phyloP scores from a whole-genome alignment of 257 asterid species.

The Nicotiana knightiana region DNA sequence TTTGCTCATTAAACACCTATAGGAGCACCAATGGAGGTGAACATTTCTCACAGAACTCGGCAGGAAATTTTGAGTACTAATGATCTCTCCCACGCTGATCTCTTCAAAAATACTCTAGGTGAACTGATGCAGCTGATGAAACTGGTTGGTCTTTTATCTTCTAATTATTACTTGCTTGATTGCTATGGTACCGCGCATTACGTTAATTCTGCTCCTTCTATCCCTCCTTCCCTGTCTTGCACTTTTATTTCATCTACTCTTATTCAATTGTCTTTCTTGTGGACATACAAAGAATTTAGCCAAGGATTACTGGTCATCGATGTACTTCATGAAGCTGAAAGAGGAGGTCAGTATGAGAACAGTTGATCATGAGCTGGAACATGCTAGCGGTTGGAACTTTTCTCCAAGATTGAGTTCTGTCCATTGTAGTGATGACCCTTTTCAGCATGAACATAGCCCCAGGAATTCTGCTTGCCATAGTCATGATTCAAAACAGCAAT shows the following conservation, averaged over 20 bases:
- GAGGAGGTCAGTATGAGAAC: constrained; percentile 44
- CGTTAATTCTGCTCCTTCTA: neutral
- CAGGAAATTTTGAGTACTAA: constrained; percentile 59
- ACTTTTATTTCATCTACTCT: neutral
- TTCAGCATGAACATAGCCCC: constrained; percentile 66
- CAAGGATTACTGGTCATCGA: constrained; percentile 70
- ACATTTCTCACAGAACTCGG: constrained; percentile 63
- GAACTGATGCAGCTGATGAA: constrained; percentile 75
- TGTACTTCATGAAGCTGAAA: constrained; percentile 57
- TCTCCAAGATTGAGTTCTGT: constrained; percentile 69
- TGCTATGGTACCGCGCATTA: neutral
- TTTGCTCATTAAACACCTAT: constrained; percentile 6
- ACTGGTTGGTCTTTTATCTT: constrained; percentile 41
- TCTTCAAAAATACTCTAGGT: constrained; percentile 47
- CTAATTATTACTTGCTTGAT: neutral
- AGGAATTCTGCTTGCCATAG: constrained; percentile 31
- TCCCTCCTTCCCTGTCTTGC: neutral
- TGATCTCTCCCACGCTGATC: constrained; percentile 55
- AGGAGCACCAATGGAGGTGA: constrained; percentile 84
- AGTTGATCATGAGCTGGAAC: constrained; percentile 37
- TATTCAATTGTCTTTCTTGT: neutral
- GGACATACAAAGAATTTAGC: constrained; percentile 47
- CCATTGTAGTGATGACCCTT: constrained; percentile 70
- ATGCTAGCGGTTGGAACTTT: constrained; percentile 42
- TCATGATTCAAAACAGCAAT: constrained; percentile 33